phyloP scores from a whole-genome alignment of 164 flowering plant species.

The Annona cherimola region DNA sequence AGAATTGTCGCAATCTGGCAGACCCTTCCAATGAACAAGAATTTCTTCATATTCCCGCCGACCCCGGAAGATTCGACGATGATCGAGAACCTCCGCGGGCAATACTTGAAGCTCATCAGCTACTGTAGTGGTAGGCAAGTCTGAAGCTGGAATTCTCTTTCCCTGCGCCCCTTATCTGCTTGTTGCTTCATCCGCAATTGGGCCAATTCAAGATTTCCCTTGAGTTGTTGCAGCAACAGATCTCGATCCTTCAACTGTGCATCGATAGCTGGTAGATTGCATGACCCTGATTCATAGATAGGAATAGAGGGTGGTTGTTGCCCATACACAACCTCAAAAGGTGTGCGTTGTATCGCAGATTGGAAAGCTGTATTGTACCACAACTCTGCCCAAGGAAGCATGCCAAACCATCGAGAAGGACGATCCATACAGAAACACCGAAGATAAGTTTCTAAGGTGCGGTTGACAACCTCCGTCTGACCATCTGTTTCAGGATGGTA shows the following conservation, averaged over 20 bases:
- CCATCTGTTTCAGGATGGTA: slow-evolving; percentile 5
- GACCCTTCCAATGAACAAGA: no score
- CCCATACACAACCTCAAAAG: neutral
- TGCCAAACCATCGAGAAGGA: neutral
- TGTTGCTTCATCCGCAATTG: neutral
- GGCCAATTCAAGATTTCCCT: neutral
- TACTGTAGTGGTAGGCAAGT: no score
- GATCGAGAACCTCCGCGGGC: no score
- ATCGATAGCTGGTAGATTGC: neutral
- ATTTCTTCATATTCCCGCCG: no score
- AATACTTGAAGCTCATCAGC: no score
- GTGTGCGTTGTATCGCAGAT: neutral
- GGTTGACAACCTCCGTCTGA: slow-evolving; percentile 1
- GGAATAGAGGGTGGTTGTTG: neutral
- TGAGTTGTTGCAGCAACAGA: neutral
- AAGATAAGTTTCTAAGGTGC: neutral
- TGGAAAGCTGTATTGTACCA: neutral
- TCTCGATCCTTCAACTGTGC: neutral
- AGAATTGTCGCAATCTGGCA: no score
- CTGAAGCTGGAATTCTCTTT: neutral
- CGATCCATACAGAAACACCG: neutral
- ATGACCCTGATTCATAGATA: neutral
- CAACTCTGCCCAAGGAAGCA: slow-evolving; percentile 1
- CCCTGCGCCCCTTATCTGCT: neutral
- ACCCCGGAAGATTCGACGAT: no score